Percentiles rank a stretch among this genome's conserved stretches.
These are phyloP conservation scores for Pyrenopolyporus hunteri DNA, from an alignment of 495 filamentous ascomycete genomes.

Conservation along the genomic window DNA sequence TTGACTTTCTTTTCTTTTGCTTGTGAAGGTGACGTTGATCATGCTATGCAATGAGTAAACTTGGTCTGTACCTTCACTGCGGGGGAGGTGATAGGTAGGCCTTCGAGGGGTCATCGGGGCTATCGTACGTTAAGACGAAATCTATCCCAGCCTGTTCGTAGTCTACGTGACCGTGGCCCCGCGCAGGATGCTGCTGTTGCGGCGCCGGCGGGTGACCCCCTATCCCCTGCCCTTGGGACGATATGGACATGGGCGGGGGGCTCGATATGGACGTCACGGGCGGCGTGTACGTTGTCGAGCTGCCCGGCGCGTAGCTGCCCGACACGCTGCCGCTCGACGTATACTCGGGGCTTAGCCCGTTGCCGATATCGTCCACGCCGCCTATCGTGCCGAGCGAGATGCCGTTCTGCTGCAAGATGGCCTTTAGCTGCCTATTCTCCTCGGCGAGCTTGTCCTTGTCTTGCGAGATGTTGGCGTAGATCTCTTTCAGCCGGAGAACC, in stretches of 20 bases:
- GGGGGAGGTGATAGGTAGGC: constrained; percentile 70
- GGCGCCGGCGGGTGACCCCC: constrained; percentile 45
- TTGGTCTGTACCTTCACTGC: constrained; percentile 54
- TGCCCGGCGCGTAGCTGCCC: constrained; percentile 55
- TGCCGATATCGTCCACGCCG: constrained; percentile 54
- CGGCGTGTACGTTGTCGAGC: constrained; percentile 53
- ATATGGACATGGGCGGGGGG: constrained; percentile 45
- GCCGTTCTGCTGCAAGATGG: constrained; percentile 74
- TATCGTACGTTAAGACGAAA: constrained; percentile 91
- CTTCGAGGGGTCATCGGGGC: constrained; percentile 58
- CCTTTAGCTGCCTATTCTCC: constrained; percentile 79
- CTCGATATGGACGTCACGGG: constrained; percentile 47
- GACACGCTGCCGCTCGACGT: constrained; percentile 63
- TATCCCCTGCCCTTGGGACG: constrained; percentile 48
- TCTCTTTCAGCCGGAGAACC: constrained; percentile 72
- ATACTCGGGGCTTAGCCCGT: constrained; percentile 54
- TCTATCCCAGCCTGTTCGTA: constrained; percentile 92
- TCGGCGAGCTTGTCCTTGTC: constrained; percentile 70
- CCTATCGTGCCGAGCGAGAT: constrained; percentile 53
- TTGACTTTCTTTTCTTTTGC: too few species aligned
- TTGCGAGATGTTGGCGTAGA: constrained; percentile 63
- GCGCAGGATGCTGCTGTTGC: constrained; percentile 46
- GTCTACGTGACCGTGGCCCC: constrained; percentile 60
- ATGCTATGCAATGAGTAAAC: too few species aligned
- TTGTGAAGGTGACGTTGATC: too few species aligned